Percentiles rank a stretch among this genome's conserved stretches.
Evolutionary conservation across 768 basidiomycete species (phyloP).

Genomic region (Leccinum pellstonianum): DNA sequence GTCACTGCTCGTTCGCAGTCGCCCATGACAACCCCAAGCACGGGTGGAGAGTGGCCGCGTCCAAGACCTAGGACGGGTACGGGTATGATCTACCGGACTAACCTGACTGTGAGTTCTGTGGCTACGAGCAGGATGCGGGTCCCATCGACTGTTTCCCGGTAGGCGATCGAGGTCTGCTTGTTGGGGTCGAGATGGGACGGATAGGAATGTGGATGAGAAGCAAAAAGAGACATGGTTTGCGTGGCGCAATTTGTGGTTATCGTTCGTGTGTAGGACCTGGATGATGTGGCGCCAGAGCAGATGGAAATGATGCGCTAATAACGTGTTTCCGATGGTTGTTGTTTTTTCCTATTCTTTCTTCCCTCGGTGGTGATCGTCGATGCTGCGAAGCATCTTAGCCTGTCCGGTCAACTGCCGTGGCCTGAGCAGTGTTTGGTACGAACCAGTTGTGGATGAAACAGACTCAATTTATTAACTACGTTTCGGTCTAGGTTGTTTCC

Average conservation of each 20-base stretch:
- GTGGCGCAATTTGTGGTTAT: conserved; percentile 10
- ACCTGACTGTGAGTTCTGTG: conserved; percentile 14
- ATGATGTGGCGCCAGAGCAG: conserved; percentile 4
- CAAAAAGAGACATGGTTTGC: neutral
- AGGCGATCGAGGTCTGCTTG: conserved; percentile 2
- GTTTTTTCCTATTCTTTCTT: conserved; percentile 1
- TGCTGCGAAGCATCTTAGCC: neutral
- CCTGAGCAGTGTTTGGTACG: conserved; percentile 15
- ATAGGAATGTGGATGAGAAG: conserved; percentile 4
- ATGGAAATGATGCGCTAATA: conserved; percentile 12
- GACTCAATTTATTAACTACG: conserved; percentile 4
- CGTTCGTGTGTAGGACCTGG: conserved; percentile 9
- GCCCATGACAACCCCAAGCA: conserved; percentile 16
- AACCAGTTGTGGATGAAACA: neutral
- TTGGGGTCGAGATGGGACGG: neutral
- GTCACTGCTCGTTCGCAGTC: conserved; percentile 20
- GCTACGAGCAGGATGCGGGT: conserved; percentile 42
- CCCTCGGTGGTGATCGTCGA: neutral
- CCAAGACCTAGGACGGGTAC: conserved; percentile 64
- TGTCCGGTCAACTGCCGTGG: neutral
- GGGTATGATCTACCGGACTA: conserved; percentile 63
- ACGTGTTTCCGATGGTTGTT: conserved; percentile 8
- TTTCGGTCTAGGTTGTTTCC: conserved; percentile 5
- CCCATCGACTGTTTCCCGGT: conserved; percentile 23
- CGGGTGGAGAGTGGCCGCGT: conserved; percentile 23